A percentile compares a stretch with the other conserved stretches of the same genome.
These are phyloP conservation scores for Lentinula edodes DNA, from an alignment of 768 basidiomycete genomes.

Conservation along the genomic window DNA sequence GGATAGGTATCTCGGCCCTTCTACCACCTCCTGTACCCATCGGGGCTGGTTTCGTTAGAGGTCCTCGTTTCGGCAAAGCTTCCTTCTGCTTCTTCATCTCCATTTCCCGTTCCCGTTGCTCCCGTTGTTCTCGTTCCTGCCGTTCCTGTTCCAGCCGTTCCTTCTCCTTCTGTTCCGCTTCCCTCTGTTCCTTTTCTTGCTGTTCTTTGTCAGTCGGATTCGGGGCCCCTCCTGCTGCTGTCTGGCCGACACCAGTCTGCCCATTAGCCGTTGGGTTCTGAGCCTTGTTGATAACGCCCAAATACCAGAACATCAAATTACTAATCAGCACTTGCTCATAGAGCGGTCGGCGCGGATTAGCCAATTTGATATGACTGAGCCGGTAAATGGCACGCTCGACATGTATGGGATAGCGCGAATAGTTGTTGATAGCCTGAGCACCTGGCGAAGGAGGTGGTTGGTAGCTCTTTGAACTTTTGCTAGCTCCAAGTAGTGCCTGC, in stretches of 20 bases:
- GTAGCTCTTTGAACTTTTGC: conserved; percentile 70
- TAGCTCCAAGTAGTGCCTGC: conserved; percentile 77
- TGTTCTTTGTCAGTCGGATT: conserved; percentile 30
- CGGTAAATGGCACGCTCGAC: conserved; percentile 98
- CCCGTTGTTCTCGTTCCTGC: conserved; percentile 34
- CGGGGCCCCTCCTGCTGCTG: conserved; percentile 35
- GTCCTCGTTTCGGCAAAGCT: conserved; percentile 44
- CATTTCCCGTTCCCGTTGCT: conserved; percentile 40
- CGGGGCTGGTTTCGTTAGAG: conserved; percentile 61
- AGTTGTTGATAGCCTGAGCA: conserved; percentile 32
- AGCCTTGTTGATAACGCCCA: conserved; percentile 94
- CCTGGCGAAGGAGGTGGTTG: conserved; percentile 60
- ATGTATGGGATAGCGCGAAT: conserved; percentile 92
- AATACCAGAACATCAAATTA: conserved; percentile 99
- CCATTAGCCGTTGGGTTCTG: conserved; percentile 37
- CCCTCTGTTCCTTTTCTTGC: conserved; percentile 37
- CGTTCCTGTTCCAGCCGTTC: conserved; percentile 37
- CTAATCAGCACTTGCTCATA: conserved; percentile 96
- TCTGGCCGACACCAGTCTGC: conserved; percentile 32
- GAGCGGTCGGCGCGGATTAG: conserved; percentile 91
- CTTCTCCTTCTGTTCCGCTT: conserved; percentile 35
- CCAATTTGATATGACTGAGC: conserved; percentile 96
- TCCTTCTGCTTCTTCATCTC: conserved; percentile 50
- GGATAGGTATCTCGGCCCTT: conserved; percentile 81
- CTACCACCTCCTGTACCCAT: conserved; percentile 48